Base-by-base conservation (phyloP, 1,284 basidiomycete genomes). In the Microbotryomycetes sp. region DNA sequence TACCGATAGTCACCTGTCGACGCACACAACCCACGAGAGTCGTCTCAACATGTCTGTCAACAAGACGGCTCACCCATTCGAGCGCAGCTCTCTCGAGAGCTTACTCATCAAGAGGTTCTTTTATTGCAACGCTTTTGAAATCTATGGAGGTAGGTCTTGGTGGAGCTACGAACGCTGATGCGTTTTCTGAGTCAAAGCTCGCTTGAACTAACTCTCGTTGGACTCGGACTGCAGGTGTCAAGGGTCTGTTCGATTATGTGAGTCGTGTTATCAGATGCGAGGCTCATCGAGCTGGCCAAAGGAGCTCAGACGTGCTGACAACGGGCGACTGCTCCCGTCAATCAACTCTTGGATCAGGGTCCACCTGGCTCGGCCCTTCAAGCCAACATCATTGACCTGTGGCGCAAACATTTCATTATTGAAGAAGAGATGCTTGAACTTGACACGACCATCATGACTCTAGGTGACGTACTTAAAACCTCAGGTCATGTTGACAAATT, bases 371-470 rank as follows among this genome's bases (percentile, higher is more conserved):
- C 93, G 1, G 84, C 92, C 3, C 82, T 98, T 31, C 94, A 97
- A 75, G 90, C 93, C 70, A 98, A 98, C 81, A 92, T 99, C 77
- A 87, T 97, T 74, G 81, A 88, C 6, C 89, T 90, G 81, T 99
- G 96, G 96, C 83, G 96, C 64, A 89, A 88, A 75, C 96, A 98
- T 79, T 98, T 97, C 76, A 97, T 99, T 79, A 83, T 98, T 73
- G 91, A 97, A 74, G 94, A 99, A 75, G 86, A 92, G 79, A 99
- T 98, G 96, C 86, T 96, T 71, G 94, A 98, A 79, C 84, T 98
- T 68, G 94, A 98, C 75, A 97, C 93, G 29, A 97, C 96, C 47
- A 87, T 96, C 78, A 94, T 98, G 87, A 98, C 94, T 0, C 87
- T 93, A 29, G 83, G 89, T 1, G 83, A 93, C 16, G 94, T 99